phyloP scores from a whole-genome alignment of 441 rosid species.

The Bruguiera hainesii region DNA sequence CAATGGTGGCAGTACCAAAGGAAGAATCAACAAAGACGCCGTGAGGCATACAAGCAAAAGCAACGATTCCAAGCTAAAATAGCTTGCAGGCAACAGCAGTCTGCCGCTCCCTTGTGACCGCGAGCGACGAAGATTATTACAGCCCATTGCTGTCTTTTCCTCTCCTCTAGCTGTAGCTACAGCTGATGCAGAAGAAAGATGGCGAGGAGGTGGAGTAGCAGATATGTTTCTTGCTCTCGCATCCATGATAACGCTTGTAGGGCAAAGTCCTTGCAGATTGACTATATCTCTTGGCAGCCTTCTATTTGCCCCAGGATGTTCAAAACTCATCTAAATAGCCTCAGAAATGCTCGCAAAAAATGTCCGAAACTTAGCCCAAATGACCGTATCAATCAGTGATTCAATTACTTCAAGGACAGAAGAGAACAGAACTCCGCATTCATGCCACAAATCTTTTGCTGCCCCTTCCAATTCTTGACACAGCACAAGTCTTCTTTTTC shows the following conservation, averaged over 20 bases:
- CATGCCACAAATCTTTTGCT: too few relatives aligned
- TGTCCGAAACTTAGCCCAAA: too few relatives aligned
- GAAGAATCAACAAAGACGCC: conserved; percentile 69
- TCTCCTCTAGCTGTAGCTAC: conserved; percentile 10
- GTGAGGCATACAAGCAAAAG: conserved; percentile 62
- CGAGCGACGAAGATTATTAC: conserved; percentile 20
- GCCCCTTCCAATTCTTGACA: background rate
- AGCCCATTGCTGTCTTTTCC: conserved; percentile 30
- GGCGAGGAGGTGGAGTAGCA: background rate
- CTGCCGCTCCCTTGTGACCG: conserved; percentile 41
- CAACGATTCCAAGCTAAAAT: conserved; percentile 70
- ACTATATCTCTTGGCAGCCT: conserved; percentile 25
- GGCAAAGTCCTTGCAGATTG: conserved; percentile 32
- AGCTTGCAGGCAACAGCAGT: conserved; percentile 44
- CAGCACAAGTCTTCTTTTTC: background rate
- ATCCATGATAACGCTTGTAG: conserved; percentile 36
- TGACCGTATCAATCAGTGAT: too few relatives aligned
- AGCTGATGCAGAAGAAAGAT: background rate
- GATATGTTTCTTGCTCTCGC: conserved; percentile 36
- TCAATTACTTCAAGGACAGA: background rate
- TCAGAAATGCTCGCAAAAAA: too few relatives aligned
- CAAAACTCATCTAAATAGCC: conserved; percentile 33
- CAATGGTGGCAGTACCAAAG: conserved; percentile 81
- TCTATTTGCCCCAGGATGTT: conserved; percentile 18
- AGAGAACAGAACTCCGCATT: background rate